Percentiles rank a stretch among this genome's conserved stretches.
phyloP scores from a whole-genome alignment of 371 early-diverging fungal genomes.

The Lichtheimia ornata region DNA sequence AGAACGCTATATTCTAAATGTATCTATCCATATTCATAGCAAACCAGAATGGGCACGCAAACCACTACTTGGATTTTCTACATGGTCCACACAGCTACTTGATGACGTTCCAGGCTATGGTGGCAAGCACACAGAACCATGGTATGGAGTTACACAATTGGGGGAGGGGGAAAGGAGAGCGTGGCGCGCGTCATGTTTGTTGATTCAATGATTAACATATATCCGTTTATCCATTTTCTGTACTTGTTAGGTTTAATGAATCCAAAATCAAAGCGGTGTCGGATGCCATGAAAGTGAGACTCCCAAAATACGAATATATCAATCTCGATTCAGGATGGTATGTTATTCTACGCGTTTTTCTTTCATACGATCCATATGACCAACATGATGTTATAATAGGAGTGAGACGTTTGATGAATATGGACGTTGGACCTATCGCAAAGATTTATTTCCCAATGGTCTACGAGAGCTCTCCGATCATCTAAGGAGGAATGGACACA shows the following conservation, averaged over 20 bases:
- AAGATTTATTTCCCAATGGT: conserved; percentile 32
- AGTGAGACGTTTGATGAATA: conserved; percentile 25
- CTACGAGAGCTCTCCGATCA: conserved; percentile 20
- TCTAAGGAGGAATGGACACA: conserved; percentile 27
- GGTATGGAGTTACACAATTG: conserved; percentile 13
- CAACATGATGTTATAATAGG: conserved; percentile 7
- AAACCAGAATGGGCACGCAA: conserved; percentile 24
- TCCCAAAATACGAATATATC: conserved; percentile 36
- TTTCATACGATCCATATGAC: not conserved
- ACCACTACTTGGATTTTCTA: conserved; percentile 35
- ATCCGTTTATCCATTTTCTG: not conserved
- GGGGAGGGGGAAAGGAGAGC: not conserved
- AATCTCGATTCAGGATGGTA: conserved; percentile 42
- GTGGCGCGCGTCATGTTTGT: no score
- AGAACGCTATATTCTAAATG: no score
- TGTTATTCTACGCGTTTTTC: not conserved
- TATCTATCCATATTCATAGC: not conserved
- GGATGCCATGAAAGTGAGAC: conserved; percentile 28
- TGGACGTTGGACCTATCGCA: conserved; percentile 36
- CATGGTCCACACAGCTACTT: conserved; percentile 39
- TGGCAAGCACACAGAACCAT: conserved; percentile 26
- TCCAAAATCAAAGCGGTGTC: conserved; percentile 29
- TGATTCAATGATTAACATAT: not conserved
- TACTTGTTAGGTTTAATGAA: conserved; percentile 30
- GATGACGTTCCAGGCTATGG: conserved; percentile 40